Percentiles rank a stretch among this genome's conserved stretches.
Conservation (phyloP, 192 early-diverging fungal genomes). For the Piromyces finnis region DNA sequence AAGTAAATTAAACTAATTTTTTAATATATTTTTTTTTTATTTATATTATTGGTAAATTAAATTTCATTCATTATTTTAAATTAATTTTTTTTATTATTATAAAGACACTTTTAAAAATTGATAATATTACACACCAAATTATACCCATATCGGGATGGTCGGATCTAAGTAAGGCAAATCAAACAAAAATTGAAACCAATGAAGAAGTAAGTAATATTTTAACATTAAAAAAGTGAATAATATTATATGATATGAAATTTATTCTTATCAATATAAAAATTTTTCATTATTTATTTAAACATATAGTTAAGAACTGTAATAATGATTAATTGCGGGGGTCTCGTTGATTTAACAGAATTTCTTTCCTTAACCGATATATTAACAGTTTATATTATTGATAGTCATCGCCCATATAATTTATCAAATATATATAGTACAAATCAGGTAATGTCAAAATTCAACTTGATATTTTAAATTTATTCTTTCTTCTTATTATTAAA, state of each 20-base stretch:
- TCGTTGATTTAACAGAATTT: slow-evolving; percentile 49
- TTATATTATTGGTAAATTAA: no score
- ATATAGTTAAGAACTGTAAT: not conserved
- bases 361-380: slow-evolving; percentile 34
- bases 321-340: slow-evolving; percentile 25
- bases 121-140: not conserved
- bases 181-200: not conserved
- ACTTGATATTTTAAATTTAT: no score
- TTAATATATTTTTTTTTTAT: no score
- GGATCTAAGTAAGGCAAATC: not conserved
- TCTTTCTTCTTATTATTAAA: no score
- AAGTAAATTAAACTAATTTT: no score
- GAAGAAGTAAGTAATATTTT: not conserved
- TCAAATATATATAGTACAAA: slow-evolving; percentile 59
- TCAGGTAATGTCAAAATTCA: no score
- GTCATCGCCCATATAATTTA: slow-evolving; percentile 73
- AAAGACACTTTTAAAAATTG: not conserved
- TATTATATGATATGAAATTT: no score
- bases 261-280: no score
- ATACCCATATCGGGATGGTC: not conserved
- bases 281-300: no score
- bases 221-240: no score
- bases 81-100: no score
- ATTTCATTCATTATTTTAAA: no score
- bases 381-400: slow-evolving; percentile 65